A percentile compares a stretch with the other conserved stretches of the same genome.
These are phyloP conservation scores for Diutina pseudorugosa DNA, from an alignment of 1,139 yeast genomes.

Conservation along the genomic window DNA sequence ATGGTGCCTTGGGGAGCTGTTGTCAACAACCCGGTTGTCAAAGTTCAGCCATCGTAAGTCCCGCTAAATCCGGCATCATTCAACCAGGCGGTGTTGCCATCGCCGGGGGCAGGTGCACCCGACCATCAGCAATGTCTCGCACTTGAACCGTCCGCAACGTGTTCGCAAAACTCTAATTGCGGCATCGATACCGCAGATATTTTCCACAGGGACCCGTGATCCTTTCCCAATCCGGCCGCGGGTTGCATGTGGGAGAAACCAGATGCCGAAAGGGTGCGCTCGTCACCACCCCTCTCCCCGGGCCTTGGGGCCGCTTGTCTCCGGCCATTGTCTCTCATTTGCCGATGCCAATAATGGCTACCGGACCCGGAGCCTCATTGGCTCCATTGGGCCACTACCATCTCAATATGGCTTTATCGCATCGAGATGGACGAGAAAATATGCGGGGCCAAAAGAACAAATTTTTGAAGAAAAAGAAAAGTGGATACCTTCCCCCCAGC, in stretches of 20 bases:
- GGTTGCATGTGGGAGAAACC: neutral
- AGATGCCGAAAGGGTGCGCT: neutral
- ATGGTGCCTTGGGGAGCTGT: too few species aligned
- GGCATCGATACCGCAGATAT: neutral
- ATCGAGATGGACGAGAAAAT: neutral
- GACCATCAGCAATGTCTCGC: neutral
- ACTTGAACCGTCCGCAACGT: neutral
- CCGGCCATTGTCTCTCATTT: neutral
- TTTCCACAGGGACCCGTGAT: neutral
- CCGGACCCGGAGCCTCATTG: too few species aligned
- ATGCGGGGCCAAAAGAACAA: neutral
- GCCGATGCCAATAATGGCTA: too few species aligned
- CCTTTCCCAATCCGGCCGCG: neutral
- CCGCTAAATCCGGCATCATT: too few species aligned
- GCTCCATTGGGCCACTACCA: too few species aligned
- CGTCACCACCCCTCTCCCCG: neutral
- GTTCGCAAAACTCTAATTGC: neutral
- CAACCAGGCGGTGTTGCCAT: neutral
- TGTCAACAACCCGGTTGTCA: too few species aligned
- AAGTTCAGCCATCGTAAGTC: too few species aligned
- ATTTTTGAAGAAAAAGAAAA: neutral
- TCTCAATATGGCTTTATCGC: too few species aligned
- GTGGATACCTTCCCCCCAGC: neutral
- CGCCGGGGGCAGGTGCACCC: neutral
- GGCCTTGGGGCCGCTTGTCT: too few species aligned